Percentiles rank a stretch among this genome's conserved stretches.
Conservation (phyloP, 495 filamentous ascomycete species). For the Neurospora discreta region DNA sequence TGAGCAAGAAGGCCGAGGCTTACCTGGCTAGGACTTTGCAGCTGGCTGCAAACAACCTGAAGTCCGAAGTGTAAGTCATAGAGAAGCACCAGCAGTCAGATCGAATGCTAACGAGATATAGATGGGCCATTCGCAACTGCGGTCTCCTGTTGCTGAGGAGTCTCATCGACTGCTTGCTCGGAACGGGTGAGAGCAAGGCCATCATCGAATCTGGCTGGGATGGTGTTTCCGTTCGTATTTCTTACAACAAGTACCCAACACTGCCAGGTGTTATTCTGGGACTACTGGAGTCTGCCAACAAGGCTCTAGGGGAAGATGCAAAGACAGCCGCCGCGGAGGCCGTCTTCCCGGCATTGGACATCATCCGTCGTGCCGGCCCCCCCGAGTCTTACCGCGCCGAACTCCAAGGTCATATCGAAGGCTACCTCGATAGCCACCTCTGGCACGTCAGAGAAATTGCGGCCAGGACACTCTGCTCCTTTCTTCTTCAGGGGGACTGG, state of each 20-base stretch:
- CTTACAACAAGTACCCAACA: conserved; percentile 62
- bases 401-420: conserved; percentile 37
- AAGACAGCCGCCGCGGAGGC: conserved; percentile 46
- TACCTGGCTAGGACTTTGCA: conserved; percentile 63
- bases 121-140: conserved; percentile 90
- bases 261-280: conserved; percentile 56
- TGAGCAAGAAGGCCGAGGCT: conserved; percentile 50
- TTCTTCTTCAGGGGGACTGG: conserved; percentile 45
- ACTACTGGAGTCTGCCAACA: conserved; percentile 43
- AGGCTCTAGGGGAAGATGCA: conserved; percentile 22
- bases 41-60: conserved; percentile 62
- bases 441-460: conserved; percentile 92
- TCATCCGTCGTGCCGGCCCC: conserved; percentile 56
- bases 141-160: conserved; percentile 81
- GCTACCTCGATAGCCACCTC: conserved; percentile 56
- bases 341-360: conserved; percentile 79
- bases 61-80: conserved; percentile 47
- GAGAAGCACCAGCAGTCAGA: background rate
- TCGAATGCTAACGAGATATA: conserved; percentile 21
- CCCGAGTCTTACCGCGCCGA: conserved; percentile 34
- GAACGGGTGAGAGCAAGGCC: conserved; percentile 47
- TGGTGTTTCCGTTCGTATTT: conserved; percentile 38
- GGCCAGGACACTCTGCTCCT: conserved; percentile 63
- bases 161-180: conserved; percentile 64
- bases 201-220: conserved; percentile 40